Percentiles rank a stretch among this genome's conserved stretches.
These are phyloP conservation scores for Blastobotrys elegans DNA, from an alignment of 1,139 yeast species.

Conservation along the genomic window DNA sequence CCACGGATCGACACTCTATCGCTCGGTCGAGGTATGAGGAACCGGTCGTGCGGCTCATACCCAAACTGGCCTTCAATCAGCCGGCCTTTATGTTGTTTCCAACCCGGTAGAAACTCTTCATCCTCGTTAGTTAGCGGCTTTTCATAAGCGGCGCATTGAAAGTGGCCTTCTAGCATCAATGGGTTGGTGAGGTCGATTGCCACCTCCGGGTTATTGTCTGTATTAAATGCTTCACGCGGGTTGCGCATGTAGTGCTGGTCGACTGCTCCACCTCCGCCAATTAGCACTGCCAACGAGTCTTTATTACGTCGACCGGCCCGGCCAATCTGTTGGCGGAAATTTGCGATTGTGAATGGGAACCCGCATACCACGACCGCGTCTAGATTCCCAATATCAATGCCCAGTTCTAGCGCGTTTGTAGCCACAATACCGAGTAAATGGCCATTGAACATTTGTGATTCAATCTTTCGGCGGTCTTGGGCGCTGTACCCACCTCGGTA, in stretches of 20 bases:
- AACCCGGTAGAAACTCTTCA: slow-evolving; percentile 46
- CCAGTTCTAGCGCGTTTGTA: slow-evolving; percentile 91
- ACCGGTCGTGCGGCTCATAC: slow-evolving; percentile 41
- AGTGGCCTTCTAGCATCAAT: slow-evolving; percentile 64
- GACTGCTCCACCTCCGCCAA: slow-evolving; percentile 79
- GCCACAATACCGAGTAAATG: slow-evolving; percentile 81
- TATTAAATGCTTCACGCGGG: slow-evolving; percentile 57
- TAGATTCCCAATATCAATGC: slow-evolving; percentile 87
- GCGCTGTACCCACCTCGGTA: slow-evolving; percentile 94
- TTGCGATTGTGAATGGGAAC: slow-evolving; percentile 80
- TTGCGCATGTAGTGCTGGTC: slow-evolving; percentile 79
- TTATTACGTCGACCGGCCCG: slow-evolving; percentile 15
- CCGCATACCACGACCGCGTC: slow-evolving; percentile 93
- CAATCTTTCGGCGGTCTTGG: slow-evolving; percentile 78
- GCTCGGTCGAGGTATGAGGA: slow-evolving; percentile 80
- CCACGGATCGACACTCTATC: slow-evolving; percentile 72
- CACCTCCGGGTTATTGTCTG: slow-evolving; percentile 36
- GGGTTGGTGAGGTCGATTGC: slow-evolving; percentile 54
- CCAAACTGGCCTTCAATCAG: slow-evolving; percentile 8
- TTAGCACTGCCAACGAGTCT: slow-evolving; percentile 73
- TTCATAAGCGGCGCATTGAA: slow-evolving; percentile 94
- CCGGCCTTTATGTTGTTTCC: slow-evolving; percentile 1
- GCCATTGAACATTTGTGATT: slow-evolving; percentile 84
- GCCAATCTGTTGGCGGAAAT: slow-evolving; percentile 87
- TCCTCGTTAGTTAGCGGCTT: slow-evolving; percentile 57